Conservation (phyloP, 345 rosid species). For the Diplotaxis tenuifolia region DNA sequence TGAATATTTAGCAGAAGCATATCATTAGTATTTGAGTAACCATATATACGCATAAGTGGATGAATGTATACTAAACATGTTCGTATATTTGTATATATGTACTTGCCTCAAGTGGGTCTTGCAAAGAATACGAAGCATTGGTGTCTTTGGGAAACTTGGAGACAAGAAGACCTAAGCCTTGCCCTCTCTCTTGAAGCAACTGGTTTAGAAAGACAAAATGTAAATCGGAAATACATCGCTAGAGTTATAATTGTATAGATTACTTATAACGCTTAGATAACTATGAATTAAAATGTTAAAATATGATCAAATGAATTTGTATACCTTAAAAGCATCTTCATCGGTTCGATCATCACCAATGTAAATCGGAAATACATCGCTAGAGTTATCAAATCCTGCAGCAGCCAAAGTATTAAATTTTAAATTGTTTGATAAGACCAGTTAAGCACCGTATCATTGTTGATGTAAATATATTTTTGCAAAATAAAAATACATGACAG, state of each 20-base stretch:
- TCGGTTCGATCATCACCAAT: conserved; percentile 94
- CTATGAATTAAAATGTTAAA: not conserved
- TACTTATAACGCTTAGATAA: not conserved
- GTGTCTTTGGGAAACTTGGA: conserved; percentile 92
- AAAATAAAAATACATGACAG: not conserved
- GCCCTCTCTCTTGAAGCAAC: conserved; percentile 74
- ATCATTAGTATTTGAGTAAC: conserved; percentile 2
- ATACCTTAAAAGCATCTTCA: conserved; percentile 98
- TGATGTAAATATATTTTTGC: not conserved
- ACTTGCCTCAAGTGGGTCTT: conserved; percentile 68
- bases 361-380: conserved; percentile 79
- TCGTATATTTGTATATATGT: not conserved
- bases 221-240: no score
- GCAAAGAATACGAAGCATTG: conserved; percentile 78
- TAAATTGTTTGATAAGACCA: not conserved
- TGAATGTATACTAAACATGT: not conserved
- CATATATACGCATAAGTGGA: not conserved
- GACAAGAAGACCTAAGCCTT: conserved; percentile 94
- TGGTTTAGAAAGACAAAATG: conserved; percentile 26
- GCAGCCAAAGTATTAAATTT: not conserved
- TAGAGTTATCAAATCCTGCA: conserved; percentile 72
- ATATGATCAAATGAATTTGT: conserved; percentile 9
- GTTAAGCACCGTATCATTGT: not conserved
- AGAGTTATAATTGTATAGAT: no score
- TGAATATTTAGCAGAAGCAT: conserved; percentile 26